A percentile compares a stretch with the other conserved stretches of the same genome.
phyloP scores from a whole-genome alignment of 2,329 filamentous ascomycete genomes.

The Aspergillus alliaceus region DNA sequence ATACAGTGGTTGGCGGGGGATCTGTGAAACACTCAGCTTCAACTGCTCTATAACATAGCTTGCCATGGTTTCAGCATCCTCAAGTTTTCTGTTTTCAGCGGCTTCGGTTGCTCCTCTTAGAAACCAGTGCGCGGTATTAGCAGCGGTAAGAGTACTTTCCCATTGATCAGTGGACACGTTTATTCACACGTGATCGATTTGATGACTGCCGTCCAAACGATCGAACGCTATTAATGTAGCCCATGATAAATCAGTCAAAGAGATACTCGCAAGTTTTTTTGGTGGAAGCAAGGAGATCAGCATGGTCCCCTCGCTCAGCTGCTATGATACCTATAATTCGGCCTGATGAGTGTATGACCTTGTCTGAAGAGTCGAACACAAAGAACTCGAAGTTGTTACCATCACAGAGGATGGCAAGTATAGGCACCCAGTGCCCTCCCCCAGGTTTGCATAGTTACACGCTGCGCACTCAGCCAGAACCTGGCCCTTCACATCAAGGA shows the following conservation, averaged over 20 bases:
- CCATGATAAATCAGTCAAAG: neutral
- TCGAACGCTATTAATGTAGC: neutral
- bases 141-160: neutral
- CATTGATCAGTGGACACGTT: neutral
- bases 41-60: neutral
- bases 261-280: neutral
- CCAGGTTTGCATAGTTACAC: neutral
- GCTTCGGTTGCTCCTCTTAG: neutral
- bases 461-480: conserved; percentile 1
- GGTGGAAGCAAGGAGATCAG: neutral
- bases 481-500: conserved; percentile 1
- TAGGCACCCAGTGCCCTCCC: neutral
- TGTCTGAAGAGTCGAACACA: neutral
- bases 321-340: neutral
- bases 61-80: neutral
- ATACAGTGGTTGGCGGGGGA: neutral
- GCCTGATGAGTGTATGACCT: neutral
- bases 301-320: neutral
- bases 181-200: neutral
- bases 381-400: neutral
- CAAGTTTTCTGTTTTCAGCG: neutral
- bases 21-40: neutral
- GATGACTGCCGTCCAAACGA: neutral
- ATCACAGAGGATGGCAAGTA: neutral
- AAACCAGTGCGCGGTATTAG: neutral